Conservation (phyloP, 75 land plant genomes). For the Chamaecyparis obtusa region DNA sequence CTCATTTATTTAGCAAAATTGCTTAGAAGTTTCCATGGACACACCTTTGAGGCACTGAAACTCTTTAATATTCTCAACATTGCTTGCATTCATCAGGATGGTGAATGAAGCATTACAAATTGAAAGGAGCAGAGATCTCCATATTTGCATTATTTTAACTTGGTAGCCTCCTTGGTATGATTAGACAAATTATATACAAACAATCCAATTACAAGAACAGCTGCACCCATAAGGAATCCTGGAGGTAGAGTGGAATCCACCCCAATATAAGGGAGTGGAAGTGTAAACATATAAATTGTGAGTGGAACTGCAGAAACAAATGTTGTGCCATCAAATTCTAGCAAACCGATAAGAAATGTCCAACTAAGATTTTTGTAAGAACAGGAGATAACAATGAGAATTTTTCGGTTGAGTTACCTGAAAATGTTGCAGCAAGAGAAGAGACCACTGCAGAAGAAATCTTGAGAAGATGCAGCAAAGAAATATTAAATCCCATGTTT, state of each 20-base stretch:
- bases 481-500: constrained; percentile 87
- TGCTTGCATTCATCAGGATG: background rate
- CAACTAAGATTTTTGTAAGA: background rate
- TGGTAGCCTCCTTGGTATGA: background rate
- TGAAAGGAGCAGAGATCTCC: background rate
- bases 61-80: background rate
- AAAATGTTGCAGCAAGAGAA: constrained; percentile 70
- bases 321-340: background rate
- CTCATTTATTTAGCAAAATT: background rate
- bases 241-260: constrained; percentile 62
- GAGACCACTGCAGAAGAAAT: constrained; percentile 85
- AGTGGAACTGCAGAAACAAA: constrained; percentile 68
- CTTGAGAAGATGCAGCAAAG: constrained; percentile 69
- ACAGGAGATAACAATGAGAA: background rate
- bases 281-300: constrained; percentile 81
- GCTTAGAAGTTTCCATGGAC: background rate
- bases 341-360: background rate
- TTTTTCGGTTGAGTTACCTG: constrained; percentile 47
- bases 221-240: constrained; percentile 67
- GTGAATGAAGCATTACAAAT: background rate
- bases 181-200: constrained; percentile 64
- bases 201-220: constrained; percentile 70
- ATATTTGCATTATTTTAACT: background rate
- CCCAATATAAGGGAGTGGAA: constrained; percentile 88
- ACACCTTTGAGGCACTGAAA: background rate